phyloP scores from a whole-genome alignment of 148 eudicot genomes.

The Spergularia bocconei region DNA sequence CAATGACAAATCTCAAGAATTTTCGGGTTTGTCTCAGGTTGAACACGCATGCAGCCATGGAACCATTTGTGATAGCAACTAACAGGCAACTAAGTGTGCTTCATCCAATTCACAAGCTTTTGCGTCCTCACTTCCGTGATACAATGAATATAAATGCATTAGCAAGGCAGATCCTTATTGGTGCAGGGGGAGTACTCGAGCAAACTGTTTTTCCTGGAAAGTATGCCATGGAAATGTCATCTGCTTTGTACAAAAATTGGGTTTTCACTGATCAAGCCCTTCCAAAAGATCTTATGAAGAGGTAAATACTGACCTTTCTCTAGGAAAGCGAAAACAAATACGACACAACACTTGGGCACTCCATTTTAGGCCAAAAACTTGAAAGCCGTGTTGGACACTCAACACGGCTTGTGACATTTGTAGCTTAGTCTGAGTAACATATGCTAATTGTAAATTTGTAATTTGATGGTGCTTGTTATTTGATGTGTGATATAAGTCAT shows the following conservation, averaged over 20 bases:
- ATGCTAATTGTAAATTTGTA: no score
- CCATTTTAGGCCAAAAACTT: no score
- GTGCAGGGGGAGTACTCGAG: constrained; percentile 70
- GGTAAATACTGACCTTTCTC: constrained; percentile 37
- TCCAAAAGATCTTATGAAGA: constrained; percentile 79
- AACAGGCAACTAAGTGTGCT: constrained; percentile 74
- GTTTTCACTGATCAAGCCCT: no score
- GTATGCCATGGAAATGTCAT: constrained; percentile 60
- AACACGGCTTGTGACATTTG: no score
- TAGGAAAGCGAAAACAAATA: no score
- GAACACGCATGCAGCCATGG: constrained; percentile 64
- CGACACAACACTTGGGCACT: no score
- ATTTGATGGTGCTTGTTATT: background rate
- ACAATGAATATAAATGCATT: constrained; percentile 73
- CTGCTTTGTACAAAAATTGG: constrained; percentile 55
- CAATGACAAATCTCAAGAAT: background rate
- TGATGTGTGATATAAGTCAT: background rate
- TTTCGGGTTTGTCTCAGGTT: no score
- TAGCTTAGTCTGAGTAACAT: no score
- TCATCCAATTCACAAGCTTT: constrained; percentile 78
- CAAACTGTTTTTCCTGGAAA: constrained; percentile 55
- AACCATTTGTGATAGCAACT: constrained; percentile 79
- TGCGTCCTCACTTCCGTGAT: constrained; percentile 76
- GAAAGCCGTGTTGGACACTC: no score
- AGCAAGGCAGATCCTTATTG: constrained; percentile 61